Evolutionary conservation across 352 stramenopile species (phyloP), one percentile per base, ranked within the genome.

Genomic region (Globisporangium barbulae): DNA sequence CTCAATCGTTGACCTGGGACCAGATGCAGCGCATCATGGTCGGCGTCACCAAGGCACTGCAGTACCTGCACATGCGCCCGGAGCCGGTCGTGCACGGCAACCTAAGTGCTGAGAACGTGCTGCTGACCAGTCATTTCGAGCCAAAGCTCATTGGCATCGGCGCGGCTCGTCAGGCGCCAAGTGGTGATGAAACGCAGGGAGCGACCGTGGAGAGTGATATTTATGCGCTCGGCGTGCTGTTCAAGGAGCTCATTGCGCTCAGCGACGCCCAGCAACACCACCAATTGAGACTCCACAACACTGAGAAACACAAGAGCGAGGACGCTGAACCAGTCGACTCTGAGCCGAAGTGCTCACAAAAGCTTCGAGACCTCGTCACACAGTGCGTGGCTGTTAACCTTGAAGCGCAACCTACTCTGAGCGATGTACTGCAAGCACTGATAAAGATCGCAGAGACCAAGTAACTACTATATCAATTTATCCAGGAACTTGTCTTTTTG

Each of bases 21-120:
- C 59, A 65, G 28, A 31, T 44, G 5, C 7, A 47, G 28, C 65
- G 64, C 13, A 76, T 92, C 10, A 76, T 77, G 12, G 49, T 76
- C 42, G 73, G 88, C 53, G 68, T 92, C 5, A 70, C 75, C 2
- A 66, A 83, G 41, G 81, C 73, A 17, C 68, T 92, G 13, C 77
- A 76, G 30, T 90, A 90, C 42, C 63, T 92, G 50, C 81, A 92
- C 60, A 73, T 75, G 15, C 69, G 84, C 47, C 45, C 48, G 50
- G 71, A 67, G 47, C 25, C 48, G 1, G 64, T 87, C 25, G 49
- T 78, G 15, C 78, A 84, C 39, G 73, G 75, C 19, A 72, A 82
- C 22, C 67, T 86, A 25, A 76, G 75, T 22, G 81, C 75, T 37
- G 75, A 67, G 54, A 87, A 87, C 66, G 75, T 87, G 41, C 45